A percentile compares a stretch with the other conserved stretches of the same genome.
phyloP scores from a whole-genome alignment of 192 early-diverging fungal species.

The Hyaloraphidium curvatum region DNA sequence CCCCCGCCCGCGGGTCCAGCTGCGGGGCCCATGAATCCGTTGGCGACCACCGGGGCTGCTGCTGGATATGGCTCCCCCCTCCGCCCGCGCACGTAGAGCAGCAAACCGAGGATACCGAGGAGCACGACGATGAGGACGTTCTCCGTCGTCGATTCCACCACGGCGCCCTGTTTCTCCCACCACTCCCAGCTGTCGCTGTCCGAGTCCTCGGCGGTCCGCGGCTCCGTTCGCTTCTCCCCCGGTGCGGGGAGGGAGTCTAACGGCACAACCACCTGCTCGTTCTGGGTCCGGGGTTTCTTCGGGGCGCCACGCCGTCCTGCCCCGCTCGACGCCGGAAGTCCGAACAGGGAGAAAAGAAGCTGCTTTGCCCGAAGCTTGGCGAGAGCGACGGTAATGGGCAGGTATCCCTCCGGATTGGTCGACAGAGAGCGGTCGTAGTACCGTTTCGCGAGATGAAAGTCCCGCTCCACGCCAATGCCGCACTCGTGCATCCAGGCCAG shows the following conservation, averaged over 20 bases:
- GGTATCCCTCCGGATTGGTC: conserved; percentile 55
- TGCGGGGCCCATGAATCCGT: too few species aligned
- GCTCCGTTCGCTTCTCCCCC: background rate
- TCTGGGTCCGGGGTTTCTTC: background rate
- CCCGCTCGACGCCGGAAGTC: conserved; percentile 6
- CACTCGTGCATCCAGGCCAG: conserved; percentile 92
- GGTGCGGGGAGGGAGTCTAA: background rate
- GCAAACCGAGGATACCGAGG: background rate
- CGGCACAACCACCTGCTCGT: background rate
- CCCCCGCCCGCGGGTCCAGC: too few species aligned
- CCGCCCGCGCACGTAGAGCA: background rate
- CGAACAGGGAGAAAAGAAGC: conserved; percentile 39
- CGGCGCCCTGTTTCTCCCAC: background rate
- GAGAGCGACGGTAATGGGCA: conserved; percentile 60
- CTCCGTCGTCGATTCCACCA: background rate
- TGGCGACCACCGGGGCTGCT: too few species aligned
- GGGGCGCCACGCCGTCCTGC: background rate
- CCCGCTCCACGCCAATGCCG: conserved; percentile 73
- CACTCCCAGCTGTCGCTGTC: too few species aligned
- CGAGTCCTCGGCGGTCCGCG: too few species aligned
- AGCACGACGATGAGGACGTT: background rate
- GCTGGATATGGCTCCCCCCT: too few species aligned
- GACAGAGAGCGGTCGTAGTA: conserved; percentile 69
- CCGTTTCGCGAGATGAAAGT: conserved; percentile 83
- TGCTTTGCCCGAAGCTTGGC: conserved; percentile 42